A percentile compares a stretch with the other conserved stretches of the same genome.
phyloP scores from a whole-genome alignment of 2,329 filamentous ascomycete genomes.

The Grosmannia clavigera region DNA sequence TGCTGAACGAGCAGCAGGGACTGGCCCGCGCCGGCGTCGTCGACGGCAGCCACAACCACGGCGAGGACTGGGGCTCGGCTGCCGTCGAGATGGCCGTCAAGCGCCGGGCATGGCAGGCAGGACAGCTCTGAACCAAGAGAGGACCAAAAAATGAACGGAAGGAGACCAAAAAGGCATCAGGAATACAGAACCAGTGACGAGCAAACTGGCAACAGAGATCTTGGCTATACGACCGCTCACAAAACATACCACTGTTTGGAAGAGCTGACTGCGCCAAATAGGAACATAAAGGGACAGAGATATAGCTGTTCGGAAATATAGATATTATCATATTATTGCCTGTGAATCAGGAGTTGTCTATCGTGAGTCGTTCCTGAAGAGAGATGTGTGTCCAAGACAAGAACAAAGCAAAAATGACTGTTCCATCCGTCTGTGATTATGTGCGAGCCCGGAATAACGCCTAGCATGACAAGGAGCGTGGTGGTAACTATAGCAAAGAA shows the following conservation, averaged over 20 bases:
- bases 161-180: background rate
- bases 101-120: slow-evolving; percentile 70
- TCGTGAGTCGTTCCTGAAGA: slow-evolving; percentile 8
- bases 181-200: background rate
- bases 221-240: background rate
- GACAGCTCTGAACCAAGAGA: slow-evolving; percentile 30
- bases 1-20: slow-evolving; percentile 80
- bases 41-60: slow-evolving; percentile 72
- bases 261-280: background rate
- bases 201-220: background rate
- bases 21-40: slow-evolving; percentile 67
- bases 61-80: slow-evolving; percentile 88
- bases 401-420: background rate
- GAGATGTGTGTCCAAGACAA: slow-evolving; percentile 3
- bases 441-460: background rate
- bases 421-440: background rate
- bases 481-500: background rate
- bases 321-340: slow-evolving; percentile 6
- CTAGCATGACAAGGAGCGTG: background rate
- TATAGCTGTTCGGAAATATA: background rate
- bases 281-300: background rate
- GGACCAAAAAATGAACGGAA: background rate
- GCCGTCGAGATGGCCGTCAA: slow-evolving; percentile 91
- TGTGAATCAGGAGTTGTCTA: slow-evolving; percentile 2
- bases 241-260: background rate